A percentile compares a stretch with the other conserved stretches of the same genome.
Conservation (phyloP, 805 yeast species). For the Komagataella mondaviorum region DNA sequence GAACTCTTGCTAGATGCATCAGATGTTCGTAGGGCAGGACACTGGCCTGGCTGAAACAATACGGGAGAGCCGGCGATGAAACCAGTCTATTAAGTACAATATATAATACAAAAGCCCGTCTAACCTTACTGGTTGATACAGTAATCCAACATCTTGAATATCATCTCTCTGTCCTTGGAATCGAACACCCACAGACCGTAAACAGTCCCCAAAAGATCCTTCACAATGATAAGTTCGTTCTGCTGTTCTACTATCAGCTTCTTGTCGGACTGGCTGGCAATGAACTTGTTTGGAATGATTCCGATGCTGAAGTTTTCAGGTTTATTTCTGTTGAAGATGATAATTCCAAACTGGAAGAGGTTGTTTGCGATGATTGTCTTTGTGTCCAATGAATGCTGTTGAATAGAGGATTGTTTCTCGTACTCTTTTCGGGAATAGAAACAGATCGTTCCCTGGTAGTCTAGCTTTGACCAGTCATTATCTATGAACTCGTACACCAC, state of each 20-base stretch:
- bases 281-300: constrained; percentile 37
- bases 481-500: constrained; percentile 54
- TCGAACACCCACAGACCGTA: constrained; percentile 74
- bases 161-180: constrained; percentile 47
- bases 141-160: constrained; percentile 29
- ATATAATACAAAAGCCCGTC: neutral
- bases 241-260: constrained; percentile 52
- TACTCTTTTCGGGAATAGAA: constrained; percentile 38
- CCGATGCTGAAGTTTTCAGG: constrained; percentile 68
- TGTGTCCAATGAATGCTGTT: neutral
- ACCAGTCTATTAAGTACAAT: neutral
- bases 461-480: constrained; percentile 60
- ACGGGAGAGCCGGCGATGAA: neutral
- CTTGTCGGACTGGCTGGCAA: constrained; percentile 11
- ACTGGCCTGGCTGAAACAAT: too few species aligned
- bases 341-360: constrained; percentile 49
- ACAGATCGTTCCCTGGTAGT: constrained; percentile 58
- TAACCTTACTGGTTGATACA: neutral
- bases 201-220: constrained; percentile 53
- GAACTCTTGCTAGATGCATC: neutral
- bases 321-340: constrained; percentile 51
- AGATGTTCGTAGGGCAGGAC: too few species aligned
- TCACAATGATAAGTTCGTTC: constrained; percentile 57
- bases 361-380: constrained; percentile 1
- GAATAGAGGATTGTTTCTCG: neutral